These are phyloP conservation scores for Coemansia guatemalensis DNA, from an alignment of 192 early-diverging fungal genomes.

Conservation along the genomic window DNA sequence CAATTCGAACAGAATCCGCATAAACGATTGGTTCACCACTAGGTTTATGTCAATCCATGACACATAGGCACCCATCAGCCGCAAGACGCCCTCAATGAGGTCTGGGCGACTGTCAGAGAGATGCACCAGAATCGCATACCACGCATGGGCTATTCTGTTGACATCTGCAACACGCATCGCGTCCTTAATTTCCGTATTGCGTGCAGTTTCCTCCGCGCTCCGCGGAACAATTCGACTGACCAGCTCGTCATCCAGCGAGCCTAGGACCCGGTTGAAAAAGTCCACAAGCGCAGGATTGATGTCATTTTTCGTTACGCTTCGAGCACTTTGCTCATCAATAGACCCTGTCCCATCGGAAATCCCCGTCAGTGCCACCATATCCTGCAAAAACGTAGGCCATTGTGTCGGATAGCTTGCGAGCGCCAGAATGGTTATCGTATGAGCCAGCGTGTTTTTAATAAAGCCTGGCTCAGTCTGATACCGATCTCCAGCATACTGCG, in stretches of 20 bases:
- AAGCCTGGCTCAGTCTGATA: conserved; percentile 50
- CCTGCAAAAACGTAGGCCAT: conserved; percentile 88
- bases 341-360: conserved; percentile 50
- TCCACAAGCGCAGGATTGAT: conserved; percentile 57
- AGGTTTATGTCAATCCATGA: conserved; percentile 95
- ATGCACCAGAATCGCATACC: conserved; percentile 73
- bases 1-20: conserved; percentile 73
- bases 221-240: conserved; percentile 71
- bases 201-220: conserved; percentile 60
- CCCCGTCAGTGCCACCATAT: conserved; percentile 69
- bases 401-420: conserved; percentile 76
- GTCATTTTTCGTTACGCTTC: conserved; percentile 54
- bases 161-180: conserved; percentile 82
- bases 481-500: conserved; percentile 33
- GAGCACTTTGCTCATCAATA: conserved; percentile 42
- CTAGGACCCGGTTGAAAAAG: conserved; percentile 74
- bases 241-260: conserved; percentile 87
- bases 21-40: conserved; percentile 80
- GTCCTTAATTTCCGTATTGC: conserved; percentile 89
- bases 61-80: conserved; percentile 84
- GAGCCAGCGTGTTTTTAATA: conserved; percentile 82
- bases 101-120: conserved; percentile 55
- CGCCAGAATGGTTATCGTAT: conserved; percentile 78
- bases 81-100: conserved; percentile 66
- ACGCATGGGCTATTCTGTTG: conserved; percentile 65